Evolutionary conservation across 2,329 filamentous ascomycete genomes (phyloP), one percentile per base, ranked within the genome.

Genomic region (Furcasterigmium sp.): DNA sequence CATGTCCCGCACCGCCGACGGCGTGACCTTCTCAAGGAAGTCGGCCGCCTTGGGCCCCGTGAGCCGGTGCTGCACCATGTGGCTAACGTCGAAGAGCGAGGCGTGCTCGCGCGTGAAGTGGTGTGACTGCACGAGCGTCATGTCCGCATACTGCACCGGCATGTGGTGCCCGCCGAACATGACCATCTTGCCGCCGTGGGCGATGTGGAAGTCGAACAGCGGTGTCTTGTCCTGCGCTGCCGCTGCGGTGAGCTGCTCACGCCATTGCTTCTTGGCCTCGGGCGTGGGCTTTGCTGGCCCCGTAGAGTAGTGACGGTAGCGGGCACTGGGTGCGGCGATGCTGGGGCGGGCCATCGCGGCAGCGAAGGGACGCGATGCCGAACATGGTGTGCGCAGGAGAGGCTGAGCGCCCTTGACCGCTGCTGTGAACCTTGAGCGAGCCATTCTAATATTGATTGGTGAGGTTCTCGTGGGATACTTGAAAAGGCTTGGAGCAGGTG

Each of bases 41-140:
- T 79, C 78, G 20, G 84, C 76, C 5, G 88, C 91, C 26, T 86
- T 86, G 7, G 88, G 81, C 0, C 93, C 93, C 41, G 80, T 80
- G 60, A 98, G 82, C 52, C 83, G 78, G 64, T 95, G 90, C 69
- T 95, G 91, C 50, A 85, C 90, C 91, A 97, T 97, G 70, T 97
- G 93, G 62, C 85, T 85, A 43, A 97, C 93, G 65, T 98, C 93
- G 60, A 98, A 98, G 51, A 98, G 70, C 51, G 90, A 95, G 45
- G 88, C 86, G 65, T 91, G 86, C 55, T 82, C 76, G 43, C 93
- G 82, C 14, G 93, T 97, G 76, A 91, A 96, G 56, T 82, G 76
- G 72, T 97, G 93, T 41, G 89, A 95, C 48, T 90, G 87, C 53
- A 80, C 76, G 50, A 96, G 85, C 53, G 85, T 84, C 52, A 87